Base-by-base conservation (phyloP, 805 yeast species). In the Ogataea sp. region DNA sequence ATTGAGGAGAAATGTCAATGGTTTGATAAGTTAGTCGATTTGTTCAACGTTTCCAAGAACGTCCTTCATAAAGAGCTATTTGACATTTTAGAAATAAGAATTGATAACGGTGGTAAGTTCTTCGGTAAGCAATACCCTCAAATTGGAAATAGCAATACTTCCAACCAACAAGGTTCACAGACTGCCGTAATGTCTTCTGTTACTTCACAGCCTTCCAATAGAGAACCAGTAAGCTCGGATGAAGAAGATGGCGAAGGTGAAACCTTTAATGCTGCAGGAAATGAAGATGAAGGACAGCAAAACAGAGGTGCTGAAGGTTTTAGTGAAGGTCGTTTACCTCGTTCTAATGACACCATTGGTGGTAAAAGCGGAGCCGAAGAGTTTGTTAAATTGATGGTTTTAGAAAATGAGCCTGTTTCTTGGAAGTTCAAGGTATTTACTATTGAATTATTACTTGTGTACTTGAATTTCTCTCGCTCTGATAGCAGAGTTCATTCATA, bases 351-450 rank as follows among this genome's bases (percentile, higher is more conserved):
- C 14, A 9, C 13, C 11, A 9, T 6, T 28, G 18, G 20, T 17
- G 16, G 21, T 9, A 11, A 18, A 4, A 17, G 33, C 18, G 7
- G 10, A 8, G 26, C 10, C 4, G 32, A 29, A 20, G 37, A 40
- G 6, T 28, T 43, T 24, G 40, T 49, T 7, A 52, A 53, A 32
- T 20, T 53, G 20, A 48, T 58, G 44, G 61, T 57, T 35, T 43
- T 57, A 18, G 70, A 71, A 42, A 73, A 71, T 41, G 80, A 80
- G 45, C 73, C 80, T 4, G 67, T 77, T 1, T 64, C 65, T 35
- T 77, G 82, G 82, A 67, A 63, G 44, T 78, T 79, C 55, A 73
- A 74, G 44, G 48, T 65, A 17, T 64, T 65, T 38, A 62, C 78
- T 6, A 61, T 75, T 39, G 70, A 65, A 28, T 55, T 75, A 42